Evolutionary conservation across 2,329 filamentous ascomycete species (phyloP).

Genomic region (Epichloe sibirici): DNA sequence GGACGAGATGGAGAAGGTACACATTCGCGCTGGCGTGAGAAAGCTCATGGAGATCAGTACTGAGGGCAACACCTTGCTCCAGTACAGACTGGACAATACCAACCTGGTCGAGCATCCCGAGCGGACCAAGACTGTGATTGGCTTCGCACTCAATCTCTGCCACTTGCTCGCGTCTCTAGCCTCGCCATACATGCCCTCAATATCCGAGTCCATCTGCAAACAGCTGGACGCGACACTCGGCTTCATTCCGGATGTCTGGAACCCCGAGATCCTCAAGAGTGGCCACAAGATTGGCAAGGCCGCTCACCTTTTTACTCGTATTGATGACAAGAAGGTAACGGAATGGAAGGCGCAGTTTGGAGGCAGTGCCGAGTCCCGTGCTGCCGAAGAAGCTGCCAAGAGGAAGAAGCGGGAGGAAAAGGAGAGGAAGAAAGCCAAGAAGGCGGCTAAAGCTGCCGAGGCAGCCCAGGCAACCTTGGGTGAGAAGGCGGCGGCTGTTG

Average conservation of each 20-base stretch:
- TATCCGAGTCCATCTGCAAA: conserved; percentile 58
- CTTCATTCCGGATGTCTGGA: conserved; percentile 50
- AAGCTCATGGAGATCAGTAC: conserved; percentile 56
- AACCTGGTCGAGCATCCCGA: conserved; percentile 42
- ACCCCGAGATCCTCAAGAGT: conserved; percentile 45
- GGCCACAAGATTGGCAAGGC: conserved; percentile 75
- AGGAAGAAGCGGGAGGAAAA: conserved; percentile 39
- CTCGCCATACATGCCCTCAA: conserved; percentile 77
- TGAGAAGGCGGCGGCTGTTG: conserved; percentile 3
- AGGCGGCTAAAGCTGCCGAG: conserved; percentile 25
- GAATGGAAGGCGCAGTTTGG: conserved; percentile 74
- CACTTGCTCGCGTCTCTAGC: conserved; percentile 70
- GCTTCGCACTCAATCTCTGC: conserved; percentile 72
- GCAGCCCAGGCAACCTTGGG: conserved; percentile 12
- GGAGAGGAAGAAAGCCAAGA: conserved; percentile 23
- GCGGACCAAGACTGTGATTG: conserved; percentile 48
- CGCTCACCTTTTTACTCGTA: conserved; percentile 68
- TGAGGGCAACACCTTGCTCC: conserved; percentile 36
- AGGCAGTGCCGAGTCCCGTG: conserved; percentile 34
- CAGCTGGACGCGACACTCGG: conserved; percentile 51
- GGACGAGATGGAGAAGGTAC: conserved; percentile 56
- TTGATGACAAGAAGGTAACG: conserved; percentile 68
- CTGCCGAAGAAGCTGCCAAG: conserved; percentile 38
- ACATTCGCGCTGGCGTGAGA: conserved; percentile 54
- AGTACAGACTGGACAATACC: conserved; percentile 43